phyloP scores from a whole-genome alignment of 306 rosid species.

The Vigna nakashimae region DNA sequence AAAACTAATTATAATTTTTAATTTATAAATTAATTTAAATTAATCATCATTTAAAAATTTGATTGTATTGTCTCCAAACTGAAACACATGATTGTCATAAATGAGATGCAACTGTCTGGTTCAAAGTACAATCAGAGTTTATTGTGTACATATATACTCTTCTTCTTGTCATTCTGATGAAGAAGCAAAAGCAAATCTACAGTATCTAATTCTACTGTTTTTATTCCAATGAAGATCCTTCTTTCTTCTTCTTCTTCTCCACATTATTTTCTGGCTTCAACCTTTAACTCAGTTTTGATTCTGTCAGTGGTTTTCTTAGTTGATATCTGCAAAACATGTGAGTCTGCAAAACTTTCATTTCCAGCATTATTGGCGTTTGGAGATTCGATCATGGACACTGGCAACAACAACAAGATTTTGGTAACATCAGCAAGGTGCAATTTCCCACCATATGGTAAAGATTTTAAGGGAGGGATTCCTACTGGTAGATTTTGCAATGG shows the following conservation, averaged over 20 bases:
- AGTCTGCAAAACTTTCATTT: slow-evolving; percentile 25
- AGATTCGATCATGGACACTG: slow-evolving; percentile 80
- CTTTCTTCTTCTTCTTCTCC: slow-evolving; percentile 7
- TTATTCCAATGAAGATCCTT: neutral
- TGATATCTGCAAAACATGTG: slow-evolving; percentile 18
- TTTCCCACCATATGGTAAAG: slow-evolving; percentile 47
- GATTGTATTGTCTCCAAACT: no score
- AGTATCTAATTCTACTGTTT: neutral
- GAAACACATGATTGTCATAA: no score
- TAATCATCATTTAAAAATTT: no score
- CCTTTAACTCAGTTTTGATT: neutral
- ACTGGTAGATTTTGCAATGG: slow-evolving; percentile 51
- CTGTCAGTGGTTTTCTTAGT: neutral
- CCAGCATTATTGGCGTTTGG: slow-evolving; percentile 72
- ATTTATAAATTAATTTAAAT: no score
- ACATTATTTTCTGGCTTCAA: neutral
- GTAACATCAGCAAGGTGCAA: slow-evolving; percentile 21
- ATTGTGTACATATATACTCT: no score
- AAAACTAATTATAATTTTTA: no score
- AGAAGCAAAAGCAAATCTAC: neutral
- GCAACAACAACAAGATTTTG: slow-evolving; percentile 63
- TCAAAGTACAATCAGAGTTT: no score
- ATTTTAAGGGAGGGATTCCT: slow-evolving; percentile 38
- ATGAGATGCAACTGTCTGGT: no score
- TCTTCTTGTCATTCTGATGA: neutral